Conservation (phyloP, 495 filamentous ascomycete species). For the Sordaria brevicollis region DNA sequence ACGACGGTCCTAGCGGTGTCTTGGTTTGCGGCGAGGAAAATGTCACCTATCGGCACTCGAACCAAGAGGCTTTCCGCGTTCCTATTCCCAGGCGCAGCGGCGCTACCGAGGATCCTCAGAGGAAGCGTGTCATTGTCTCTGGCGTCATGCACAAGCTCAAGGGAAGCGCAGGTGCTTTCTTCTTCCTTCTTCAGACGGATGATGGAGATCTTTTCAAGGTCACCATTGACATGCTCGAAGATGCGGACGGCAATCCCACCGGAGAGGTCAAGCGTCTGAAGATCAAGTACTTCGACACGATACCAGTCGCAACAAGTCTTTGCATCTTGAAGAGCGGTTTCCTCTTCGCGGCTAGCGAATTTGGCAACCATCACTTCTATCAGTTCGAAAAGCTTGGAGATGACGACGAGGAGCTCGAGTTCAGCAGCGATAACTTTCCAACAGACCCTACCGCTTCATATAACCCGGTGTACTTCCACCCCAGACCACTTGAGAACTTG, state of each 20-base stretch:
- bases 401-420: slow-evolving; percentile 81
- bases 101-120: slow-evolving; percentile 80
- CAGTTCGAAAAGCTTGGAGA: slow-evolving; percentile 98
- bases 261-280: slow-evolving; percentile 73
- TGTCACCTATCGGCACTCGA: slow-evolving; percentile 89
- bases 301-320: slow-evolving; percentile 74
- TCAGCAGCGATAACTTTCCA: slow-evolving; percentile 71
- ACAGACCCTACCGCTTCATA: slow-evolving; percentile 59
- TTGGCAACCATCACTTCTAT: slow-evolving; percentile 89
- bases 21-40: slow-evolving; percentile 90
- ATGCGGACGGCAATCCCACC: slow-evolving; percentile 65
- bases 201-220: slow-evolving; percentile 98
- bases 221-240: slow-evolving; percentile 81
- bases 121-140: slow-evolving; percentile 74
- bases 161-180: slow-evolving; percentile 73
- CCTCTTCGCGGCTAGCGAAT: slow-evolving; percentile 84
- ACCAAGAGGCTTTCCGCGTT: slow-evolving; percentile 79
- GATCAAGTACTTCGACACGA: slow-evolving; percentile 97
- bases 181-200: slow-evolving; percentile 90
- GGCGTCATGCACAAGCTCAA: slow-evolving; percentile 96
- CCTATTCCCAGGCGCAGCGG: slow-evolving; percentile 80
- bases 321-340: slow-evolving; percentile 95
- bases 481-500: slow-evolving; percentile 68
- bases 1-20: slow-evolving; percentile 88
- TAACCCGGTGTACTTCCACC: slow-evolving; percentile 72